Base-by-base conservation (phyloP, 2,329 filamentous ascomycete genomes). In the Cyphellophora attinorum region DNA sequence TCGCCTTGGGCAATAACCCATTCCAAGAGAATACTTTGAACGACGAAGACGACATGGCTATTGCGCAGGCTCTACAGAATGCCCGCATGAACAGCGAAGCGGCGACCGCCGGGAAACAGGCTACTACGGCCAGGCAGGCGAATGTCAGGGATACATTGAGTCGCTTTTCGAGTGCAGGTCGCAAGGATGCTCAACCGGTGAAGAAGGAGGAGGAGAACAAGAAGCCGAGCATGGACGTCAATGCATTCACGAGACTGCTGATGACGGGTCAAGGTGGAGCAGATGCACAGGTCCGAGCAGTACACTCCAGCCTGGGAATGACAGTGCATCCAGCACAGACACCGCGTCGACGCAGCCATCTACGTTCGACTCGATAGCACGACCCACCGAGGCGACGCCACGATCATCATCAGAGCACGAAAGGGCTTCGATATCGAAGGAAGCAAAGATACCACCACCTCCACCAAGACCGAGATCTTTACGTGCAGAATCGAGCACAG, bases 211-310 rank as follows among this genome's bases (percentile, higher is more conserved):
- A 27, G 17, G 31, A 18, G 19, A 19, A 44, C 37, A 43, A 47
- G 31, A 60, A 54, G 51, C 55, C 54, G 23, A 68, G 74, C 0
- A 58, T 89, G 43, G 81, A 91, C 51, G 84, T 89, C 1, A 76
- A 85, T 51, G 77, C 82, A 5, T 91, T 91, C 60, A 79, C 78
- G 51, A 71, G 79, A 39, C 60, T 91, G 41, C 67, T 91, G 31
- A 66, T 91, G 61, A 91, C 82, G 0, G 84, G 84, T 13, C 74
- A 76, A 48, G 54, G 72, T 21, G 60, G 27, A 41, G 55, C 29
- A 38, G 52, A 18, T 19, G 25, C 8, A 19, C 31, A 13, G 34
- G 41, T 27, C 38, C 53, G 18, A 29, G 29, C 28, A 28, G 28
- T 8, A 48, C 52, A 18, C 42, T 45, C 23, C 42, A 48, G 42